These are phyloP conservation scores for Brassica incana DNA, from an alignment of 345 rosid genomes.

Conservation along the genomic window DNA sequence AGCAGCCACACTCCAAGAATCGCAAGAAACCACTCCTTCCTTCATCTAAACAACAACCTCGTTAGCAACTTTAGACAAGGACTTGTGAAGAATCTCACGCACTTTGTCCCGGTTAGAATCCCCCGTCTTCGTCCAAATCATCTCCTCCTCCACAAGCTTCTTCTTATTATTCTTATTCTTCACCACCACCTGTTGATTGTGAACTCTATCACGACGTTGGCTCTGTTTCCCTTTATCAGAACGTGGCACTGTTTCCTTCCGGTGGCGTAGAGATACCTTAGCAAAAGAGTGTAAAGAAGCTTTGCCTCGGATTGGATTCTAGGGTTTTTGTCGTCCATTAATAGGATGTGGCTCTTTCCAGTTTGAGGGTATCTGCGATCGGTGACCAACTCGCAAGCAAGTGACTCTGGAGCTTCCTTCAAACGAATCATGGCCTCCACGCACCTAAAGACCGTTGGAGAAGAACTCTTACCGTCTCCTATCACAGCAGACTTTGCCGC, in stretches of 20 bases:
- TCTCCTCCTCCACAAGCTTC: not conserved
- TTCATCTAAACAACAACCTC: constrained; percentile 4
- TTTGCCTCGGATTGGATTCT: not conserved
- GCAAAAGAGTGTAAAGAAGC: constrained; percentile 12
- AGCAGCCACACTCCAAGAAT: constrained; percentile 7
- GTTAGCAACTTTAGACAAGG: constrained; percentile 12
- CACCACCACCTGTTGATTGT: not conserved
- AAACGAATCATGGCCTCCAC: constrained; percentile 3
- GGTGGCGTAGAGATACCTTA: constrained; percentile 4
- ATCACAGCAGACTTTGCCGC: constrained; percentile 11
- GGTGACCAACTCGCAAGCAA: not conserved
- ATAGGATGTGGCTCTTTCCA: not conserved
- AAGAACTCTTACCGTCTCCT: not conserved
- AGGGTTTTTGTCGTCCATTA: constrained; percentile 14
- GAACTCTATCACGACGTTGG: not conserved
- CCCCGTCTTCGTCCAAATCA: not conserved
- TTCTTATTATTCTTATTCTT: not conserved
- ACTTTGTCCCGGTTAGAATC: constrained; percentile 26
- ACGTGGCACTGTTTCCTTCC: not conserved
- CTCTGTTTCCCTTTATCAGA: too few relatives aligned
- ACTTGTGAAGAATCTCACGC: constrained; percentile 20
- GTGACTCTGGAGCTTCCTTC: constrained; percentile 10
- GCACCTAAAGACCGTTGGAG: constrained; percentile 1
- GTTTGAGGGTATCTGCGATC: not conserved
- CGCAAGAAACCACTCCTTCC: constrained; percentile 5